Conservation (phyloP, 2,329 filamentous ascomycete species). For the Metarhizium humberi region DNA sequence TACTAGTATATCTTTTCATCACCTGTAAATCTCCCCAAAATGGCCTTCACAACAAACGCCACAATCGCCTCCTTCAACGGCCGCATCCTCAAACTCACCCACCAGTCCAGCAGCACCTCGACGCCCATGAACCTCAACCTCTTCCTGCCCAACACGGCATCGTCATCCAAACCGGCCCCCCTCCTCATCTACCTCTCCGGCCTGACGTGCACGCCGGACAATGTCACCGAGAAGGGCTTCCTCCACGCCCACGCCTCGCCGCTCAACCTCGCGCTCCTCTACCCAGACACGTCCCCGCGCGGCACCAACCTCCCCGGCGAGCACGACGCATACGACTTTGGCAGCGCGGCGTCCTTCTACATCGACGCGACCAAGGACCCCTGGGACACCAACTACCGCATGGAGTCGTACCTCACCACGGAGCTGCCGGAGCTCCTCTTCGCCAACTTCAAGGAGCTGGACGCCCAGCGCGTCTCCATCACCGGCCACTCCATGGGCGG, state of each 20-base stretch:
- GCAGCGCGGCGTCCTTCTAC: conserved; percentile 89
- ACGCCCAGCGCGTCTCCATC: conserved; percentile 64
- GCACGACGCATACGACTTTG: conserved; percentile 86
- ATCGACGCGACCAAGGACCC: conserved; percentile 72
- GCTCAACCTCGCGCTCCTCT: conserved; percentile 83
- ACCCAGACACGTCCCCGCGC: conserved; percentile 89
- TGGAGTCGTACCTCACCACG: conserved; percentile 86
- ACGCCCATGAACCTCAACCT: conserved; percentile 92
- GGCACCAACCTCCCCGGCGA: conserved; percentile 75
- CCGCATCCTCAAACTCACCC: conserved; percentile 87
- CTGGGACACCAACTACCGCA: conserved; percentile 73
- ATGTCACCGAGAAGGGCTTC: conserved; percentile 76
- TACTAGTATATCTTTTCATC: no score
- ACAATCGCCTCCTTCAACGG: conserved; percentile 89
- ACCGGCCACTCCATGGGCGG: conserved; percentile 97
- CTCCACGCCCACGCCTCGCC: conserved; percentile 75
- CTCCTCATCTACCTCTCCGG: conserved; percentile 91
- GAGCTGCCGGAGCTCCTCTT: conserved; percentile 80
- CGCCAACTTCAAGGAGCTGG: conserved; percentile 59
- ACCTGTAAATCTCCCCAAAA: conserved; percentile 26
- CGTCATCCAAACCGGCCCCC: conserved; percentile 49
- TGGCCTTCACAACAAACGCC: conserved; percentile 83
- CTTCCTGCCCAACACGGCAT: conserved; percentile 71
- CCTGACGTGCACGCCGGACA: conserved; percentile 88
- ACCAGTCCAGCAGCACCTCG: conserved; percentile 67